phyloP scores from a whole-genome alignment of 345 rosid species.

The Eucalyptus microcorys region DNA sequence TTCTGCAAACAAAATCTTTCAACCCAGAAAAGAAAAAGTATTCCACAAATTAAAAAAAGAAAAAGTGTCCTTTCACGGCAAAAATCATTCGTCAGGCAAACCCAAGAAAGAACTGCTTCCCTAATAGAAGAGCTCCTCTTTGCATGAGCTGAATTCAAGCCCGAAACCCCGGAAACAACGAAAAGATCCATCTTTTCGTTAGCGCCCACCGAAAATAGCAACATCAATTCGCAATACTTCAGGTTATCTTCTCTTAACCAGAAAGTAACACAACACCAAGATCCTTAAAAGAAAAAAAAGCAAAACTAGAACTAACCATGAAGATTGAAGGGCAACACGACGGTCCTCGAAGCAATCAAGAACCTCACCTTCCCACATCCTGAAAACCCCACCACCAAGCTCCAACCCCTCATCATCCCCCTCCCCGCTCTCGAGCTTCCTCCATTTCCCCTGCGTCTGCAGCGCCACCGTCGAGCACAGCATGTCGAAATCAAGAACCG shows the following conservation, averaged over 20 bases:
- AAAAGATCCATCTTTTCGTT: neutral
- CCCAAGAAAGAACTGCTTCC: neutral
- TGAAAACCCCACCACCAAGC: constrained; percentile 56
- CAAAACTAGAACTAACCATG: constrained; percentile 32
- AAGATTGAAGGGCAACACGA: constrained; percentile 63
- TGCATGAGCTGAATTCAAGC: neutral
- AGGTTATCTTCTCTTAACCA: neutral
- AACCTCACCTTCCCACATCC: constrained; percentile 95
- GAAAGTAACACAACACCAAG: neutral
- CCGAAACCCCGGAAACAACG: neutral
- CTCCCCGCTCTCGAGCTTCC: constrained; percentile 18
- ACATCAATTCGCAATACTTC: neutral
- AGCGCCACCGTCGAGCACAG: constrained; percentile 84
- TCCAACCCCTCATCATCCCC: constrained; percentile 24
- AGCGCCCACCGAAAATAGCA: neutral
- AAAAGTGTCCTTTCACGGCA: neutral
- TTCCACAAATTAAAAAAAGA: neutral
- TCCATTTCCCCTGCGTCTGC: constrained; percentile 88
- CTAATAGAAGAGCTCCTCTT: neutral
- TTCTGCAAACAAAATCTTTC: neutral
- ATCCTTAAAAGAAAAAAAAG: neutral
- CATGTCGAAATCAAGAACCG: constrained; percentile 82
- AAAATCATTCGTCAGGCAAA: neutral
- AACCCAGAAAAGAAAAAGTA: neutral
- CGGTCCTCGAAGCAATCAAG: constrained; percentile 75